Conservation (phyloP, 306 rosid species). For the Carpinus fangiana region DNA sequence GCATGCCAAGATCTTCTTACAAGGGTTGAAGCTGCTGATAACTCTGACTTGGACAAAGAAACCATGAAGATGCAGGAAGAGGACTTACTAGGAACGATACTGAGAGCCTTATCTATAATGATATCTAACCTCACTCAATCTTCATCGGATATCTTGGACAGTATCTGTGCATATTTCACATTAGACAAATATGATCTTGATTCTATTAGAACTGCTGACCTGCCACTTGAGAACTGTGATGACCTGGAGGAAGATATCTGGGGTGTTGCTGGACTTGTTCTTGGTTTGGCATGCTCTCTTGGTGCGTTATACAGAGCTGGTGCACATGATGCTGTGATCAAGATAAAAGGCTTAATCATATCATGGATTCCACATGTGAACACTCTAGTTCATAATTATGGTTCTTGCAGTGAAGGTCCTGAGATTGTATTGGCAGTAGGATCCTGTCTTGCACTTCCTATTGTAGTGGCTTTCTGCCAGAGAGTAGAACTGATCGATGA, state of each 20-base stretch:
- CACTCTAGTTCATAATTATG: conserved; percentile 40
- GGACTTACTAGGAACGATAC: conserved; percentile 61
- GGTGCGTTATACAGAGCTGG: conserved; percentile 77
- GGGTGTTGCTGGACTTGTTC: conserved; percentile 96
- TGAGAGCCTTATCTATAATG: conserved; percentile 52
- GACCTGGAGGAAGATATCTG: conserved; percentile 82
- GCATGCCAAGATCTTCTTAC: conserved; percentile 86
- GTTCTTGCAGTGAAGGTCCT: conserved; percentile 36
- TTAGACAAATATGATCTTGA: conserved; percentile 34
- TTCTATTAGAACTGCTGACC: conserved; percentile 34
- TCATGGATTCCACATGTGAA: conserved; percentile 75
- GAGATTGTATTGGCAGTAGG: conserved; percentile 67
- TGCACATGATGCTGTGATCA: conserved; percentile 60
- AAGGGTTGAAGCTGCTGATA: conserved; percentile 59
- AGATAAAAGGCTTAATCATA: conserved; percentile 63
- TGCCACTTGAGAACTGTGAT: conserved; percentile 40
- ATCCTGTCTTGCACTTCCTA: conserved; percentile 87
- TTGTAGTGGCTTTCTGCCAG: conserved; percentile 67
- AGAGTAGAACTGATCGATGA: conserved; percentile 76
- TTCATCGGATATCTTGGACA: conserved; percentile 57
- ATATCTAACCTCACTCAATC: conserved; percentile 56
- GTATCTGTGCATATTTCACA: conserved; percentile 58
- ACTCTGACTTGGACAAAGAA: conserved; percentile 46
- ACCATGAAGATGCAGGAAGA: conserved; percentile 51
- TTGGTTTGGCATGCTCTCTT: conserved; percentile 76